phyloP scores from a whole-genome alignment of 2,329 filamentous ascomycete species.

The Aspergillus chevalieri region DNA sequence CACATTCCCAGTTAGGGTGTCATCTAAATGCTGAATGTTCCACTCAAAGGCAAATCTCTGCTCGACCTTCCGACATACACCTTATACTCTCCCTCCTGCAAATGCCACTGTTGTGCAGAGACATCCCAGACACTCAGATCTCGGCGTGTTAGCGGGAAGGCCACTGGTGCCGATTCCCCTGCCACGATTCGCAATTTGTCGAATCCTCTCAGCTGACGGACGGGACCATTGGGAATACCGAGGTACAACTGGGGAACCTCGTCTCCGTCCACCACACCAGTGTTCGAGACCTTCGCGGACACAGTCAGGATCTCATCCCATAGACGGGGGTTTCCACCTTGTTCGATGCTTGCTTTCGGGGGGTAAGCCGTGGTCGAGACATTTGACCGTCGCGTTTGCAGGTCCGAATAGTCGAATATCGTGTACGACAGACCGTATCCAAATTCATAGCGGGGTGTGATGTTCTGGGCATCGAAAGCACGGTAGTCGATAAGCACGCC shows the following conservation, averaged over 20 bases:
- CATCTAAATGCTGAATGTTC: conserved; percentile 3
- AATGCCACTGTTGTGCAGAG: conserved; percentile 18
- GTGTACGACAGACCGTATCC: conserved; percentile 31
- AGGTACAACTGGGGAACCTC: conserved; percentile 53
- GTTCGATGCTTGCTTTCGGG: conserved; percentile 35
- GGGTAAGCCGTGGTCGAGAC: conserved; percentile 35
- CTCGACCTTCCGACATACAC: conserved; percentile 20
- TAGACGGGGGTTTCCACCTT: conserved; percentile 50
- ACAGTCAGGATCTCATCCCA: conserved; percentile 47
- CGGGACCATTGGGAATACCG: conserved; percentile 27
- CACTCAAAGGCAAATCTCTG: conserved; percentile 15
- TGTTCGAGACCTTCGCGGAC: conserved; percentile 45
- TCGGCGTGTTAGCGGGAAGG: conserved; percentile 37
- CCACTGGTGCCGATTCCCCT: conserved; percentile 36
- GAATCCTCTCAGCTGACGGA: conserved; percentile 46
- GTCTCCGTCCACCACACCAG: conserved; percentile 40
- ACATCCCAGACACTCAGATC: conserved; percentile 27
- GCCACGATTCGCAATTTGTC: conserved; percentile 42
- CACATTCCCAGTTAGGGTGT: neutral
- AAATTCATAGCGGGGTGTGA: conserved; percentile 33
- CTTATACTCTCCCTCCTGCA: conserved; percentile 10
- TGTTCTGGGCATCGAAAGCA: conserved; percentile 41
- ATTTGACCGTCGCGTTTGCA: conserved; percentile 5
- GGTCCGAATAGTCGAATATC: conserved; percentile 13
- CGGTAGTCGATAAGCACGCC: conserved; percentile 51